Evolutionary conservation across 78 protist genomes (phyloP).

Genomic region (Mastigamoeba balamuthi): DNA sequence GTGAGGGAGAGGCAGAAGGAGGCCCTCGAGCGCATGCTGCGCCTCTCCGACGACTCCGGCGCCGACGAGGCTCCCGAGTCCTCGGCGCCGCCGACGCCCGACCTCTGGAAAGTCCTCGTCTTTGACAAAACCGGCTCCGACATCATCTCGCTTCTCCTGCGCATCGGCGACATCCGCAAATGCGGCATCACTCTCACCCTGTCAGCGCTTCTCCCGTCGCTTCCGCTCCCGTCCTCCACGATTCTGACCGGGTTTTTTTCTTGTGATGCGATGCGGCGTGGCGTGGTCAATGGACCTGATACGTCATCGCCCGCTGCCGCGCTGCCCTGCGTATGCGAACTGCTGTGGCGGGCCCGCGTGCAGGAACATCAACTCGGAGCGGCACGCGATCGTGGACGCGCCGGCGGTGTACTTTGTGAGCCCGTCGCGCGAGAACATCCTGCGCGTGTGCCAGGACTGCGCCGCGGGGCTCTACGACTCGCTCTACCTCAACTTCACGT

Average conservation of each 20-base stretch:
- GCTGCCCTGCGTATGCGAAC: not conserved
- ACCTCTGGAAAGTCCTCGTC: constrained; percentile 53
- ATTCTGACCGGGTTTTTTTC: too few species aligned
- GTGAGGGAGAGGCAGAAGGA: too few species aligned
- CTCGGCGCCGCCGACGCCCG: not conserved
- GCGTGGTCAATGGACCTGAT: not conserved
- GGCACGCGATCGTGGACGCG: constrained; percentile 73
- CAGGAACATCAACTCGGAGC: constrained; percentile 46
- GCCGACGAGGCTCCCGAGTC: not conserved
- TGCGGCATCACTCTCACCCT: constrained; percentile 74
- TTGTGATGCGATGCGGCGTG: not conserved
- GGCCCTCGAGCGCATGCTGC: too few species aligned
- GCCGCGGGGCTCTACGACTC: constrained; percentile 59
- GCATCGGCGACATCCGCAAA: constrained; percentile 67
- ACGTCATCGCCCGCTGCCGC: not conserved
- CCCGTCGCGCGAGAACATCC: constrained; percentile 73
- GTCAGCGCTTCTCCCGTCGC: not conserved
- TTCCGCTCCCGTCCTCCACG: not conserved
- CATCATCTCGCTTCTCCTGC: constrained; percentile 65
- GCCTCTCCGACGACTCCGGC: too few species aligned
- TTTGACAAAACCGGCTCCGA: constrained; percentile 54
- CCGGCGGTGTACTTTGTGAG: constrained; percentile 86
- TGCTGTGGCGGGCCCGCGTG: not conserved
- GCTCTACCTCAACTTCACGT: constrained; percentile 65
- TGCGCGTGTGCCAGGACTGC: constrained; percentile 48